Evolutionary conservation across 1,284 basidiomycete genomes (phyloP), one percentile per base, ranked within the genome.

Genomic region (Cryptococcus hybrid): DNA sequence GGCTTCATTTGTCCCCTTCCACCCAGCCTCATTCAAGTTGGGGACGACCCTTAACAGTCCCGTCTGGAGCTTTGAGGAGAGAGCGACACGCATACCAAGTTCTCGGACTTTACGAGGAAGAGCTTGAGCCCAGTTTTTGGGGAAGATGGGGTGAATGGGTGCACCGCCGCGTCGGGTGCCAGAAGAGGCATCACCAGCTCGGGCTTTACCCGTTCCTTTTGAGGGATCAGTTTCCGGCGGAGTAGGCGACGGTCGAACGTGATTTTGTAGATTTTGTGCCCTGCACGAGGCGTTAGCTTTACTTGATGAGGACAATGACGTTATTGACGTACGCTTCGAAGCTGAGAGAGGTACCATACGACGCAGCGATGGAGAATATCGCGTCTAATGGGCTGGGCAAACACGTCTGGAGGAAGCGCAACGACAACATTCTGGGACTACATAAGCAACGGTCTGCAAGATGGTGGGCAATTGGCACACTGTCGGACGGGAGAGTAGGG

Each of bases 361-460:
- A 93, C 88, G 69, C 93, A 95, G 55, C 92, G 84, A 77, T 99
- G 95, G 8, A 99, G 85, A 60, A 99, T 90, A 73, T 98, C 93
- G 18, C 86, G 84, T 52, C 95, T 88, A 46, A 95, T 85, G 37
- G 89, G 89, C 62, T 90, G 86, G 65, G 84, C 82, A 77, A 99
- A 99, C 34, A 99, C 66, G 9, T 70, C 67, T 7, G 69, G 58
- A 13, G 77, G 73, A 5, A 79, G 72, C 6, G 69, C 59, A 44
- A 78, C 61, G 18, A 65, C 62, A 12, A 65, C 50, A 39, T 65
- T 63, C 70, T 67, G 55, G n/a, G n/a, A n/a, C n/a, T n/a, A n/a
- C n/a, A n/a, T n/a, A n/a, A n/a, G n/a, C n/a, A n/a, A n/a, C n/a
- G n/a, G n/a, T n/a, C n/a, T n/a, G n/a, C n/a, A n/a, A n/a, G n/a